phyloP scores from a whole-genome alignment of 306 rosid genomes.

The Quercus dentata region DNA sequence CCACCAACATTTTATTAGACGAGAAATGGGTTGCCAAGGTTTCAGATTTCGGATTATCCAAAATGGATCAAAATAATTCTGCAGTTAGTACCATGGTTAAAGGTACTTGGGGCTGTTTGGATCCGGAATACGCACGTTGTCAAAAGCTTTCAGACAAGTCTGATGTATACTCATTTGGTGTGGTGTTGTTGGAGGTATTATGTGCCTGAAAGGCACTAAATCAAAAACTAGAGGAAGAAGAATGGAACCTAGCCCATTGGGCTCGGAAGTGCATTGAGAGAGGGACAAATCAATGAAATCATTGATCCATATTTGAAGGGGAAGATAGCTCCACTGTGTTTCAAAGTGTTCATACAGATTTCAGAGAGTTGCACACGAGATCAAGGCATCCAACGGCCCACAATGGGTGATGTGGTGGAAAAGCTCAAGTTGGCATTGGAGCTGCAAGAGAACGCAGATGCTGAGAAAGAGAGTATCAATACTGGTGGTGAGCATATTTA shows the following conservation, averaged over 20 bases:
- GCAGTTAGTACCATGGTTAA: no score
- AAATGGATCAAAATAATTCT: no score
- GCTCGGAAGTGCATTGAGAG: conserved; percentile 10
- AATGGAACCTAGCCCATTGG: conserved; percentile 39
- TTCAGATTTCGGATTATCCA: no score
- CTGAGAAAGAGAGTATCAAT: neutral
- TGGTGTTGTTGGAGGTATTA: no score
- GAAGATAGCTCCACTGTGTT: neutral
- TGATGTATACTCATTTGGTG: no score
- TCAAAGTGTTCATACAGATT: conserved; percentile 10
- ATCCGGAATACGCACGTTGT: no score
- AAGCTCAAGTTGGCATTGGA: conserved; percentile 24
- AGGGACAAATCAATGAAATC: neutral
- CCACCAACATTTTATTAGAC: no score
- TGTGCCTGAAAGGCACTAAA: neutral
- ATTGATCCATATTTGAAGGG: conserved; percentile 15
- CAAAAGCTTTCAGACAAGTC: no score
- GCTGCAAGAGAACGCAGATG: neutral
- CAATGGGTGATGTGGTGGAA: conserved; percentile 23
- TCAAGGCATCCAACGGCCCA: conserved; percentile 17
- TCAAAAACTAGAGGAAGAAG: conserved; percentile 1
- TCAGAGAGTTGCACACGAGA: conserved; percentile 16
- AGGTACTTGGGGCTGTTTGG: no score
- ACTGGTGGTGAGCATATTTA: no score
- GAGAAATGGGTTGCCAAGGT: no score